Evolutionary conservation across 139 green algal genomes (phyloP), one percentile per base, ranked within the genome.

Genomic region (Eudorina sp.): DNA sequence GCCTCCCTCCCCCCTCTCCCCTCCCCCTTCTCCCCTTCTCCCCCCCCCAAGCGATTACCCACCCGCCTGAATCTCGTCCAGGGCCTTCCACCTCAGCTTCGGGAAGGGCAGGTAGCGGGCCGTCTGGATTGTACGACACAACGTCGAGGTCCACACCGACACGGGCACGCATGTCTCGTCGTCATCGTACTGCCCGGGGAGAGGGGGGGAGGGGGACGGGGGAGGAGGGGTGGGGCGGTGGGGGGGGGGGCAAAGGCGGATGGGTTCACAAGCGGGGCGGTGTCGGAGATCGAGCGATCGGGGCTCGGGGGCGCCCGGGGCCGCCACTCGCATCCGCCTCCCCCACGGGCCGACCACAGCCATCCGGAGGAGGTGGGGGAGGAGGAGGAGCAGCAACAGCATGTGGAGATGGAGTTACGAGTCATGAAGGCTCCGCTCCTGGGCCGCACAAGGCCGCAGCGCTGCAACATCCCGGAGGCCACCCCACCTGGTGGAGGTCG

Each of bases 71-170:
- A 94, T 93, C 83, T 94, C 92, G 38, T 94, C 92, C 53, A 94
- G 78, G 9, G 92, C 95, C 93, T 98, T 98, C 96, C 96, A 99
- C 23, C 95, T 89, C 92, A 99, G 90, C 91, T 98, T 99, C 41
- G 97, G 96, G 84, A 94, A 95, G 29, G 92, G 91, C 84, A 99
- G 93, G 85, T 96, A 88, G 46, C 93, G 88, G 11, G 97, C 97
- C 0, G 97, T 99, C 69, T 94, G 86, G 64, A 99, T 98, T 66
- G 97, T 99, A 83, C 97, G 93, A 73, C 92, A 83, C 72, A 99
- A 90, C 5, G 97, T 99, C 80, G 92, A 97, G 14, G 97, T 99
- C 97, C 97, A 99, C 64, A 99, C 95, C 25, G 91, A 95, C 55
- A 98, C 93, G 0, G 95, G 94, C 73, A 96, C 89, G 9, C 36